Percentiles rank a stretch among this genome's conserved stretches.
These are phyloP conservation scores for Narthecium ossifragum DNA, from an alignment of 106 monocot genomes.

Conservation along the genomic window DNA sequence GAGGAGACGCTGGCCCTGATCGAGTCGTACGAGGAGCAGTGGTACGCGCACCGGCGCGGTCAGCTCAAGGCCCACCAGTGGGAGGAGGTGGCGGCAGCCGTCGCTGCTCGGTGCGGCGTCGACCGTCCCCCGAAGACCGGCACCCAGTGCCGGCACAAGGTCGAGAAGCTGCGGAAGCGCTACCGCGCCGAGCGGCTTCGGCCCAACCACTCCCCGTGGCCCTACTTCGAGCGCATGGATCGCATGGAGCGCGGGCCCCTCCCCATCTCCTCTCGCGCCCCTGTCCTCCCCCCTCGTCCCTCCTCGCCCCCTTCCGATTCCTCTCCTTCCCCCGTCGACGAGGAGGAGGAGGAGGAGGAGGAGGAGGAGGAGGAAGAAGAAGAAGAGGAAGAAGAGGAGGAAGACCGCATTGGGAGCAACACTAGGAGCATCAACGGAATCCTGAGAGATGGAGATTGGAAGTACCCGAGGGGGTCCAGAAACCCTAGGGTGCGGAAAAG, in stretches of 20 bases:
- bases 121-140: neutral
- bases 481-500: conserved; percentile 4
- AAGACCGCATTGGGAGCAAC: neutral
- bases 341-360: too few species aligned
- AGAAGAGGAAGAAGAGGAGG: neutral
- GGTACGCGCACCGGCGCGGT: conserved; percentile 66
- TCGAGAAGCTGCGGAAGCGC: conserved; percentile 11
- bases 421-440: neutral
- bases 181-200: conserved; percentile 14
- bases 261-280: conserved; percentile 4
- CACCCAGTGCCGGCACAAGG: conserved; percentile 13
- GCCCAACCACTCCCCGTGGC: conserved; percentile 5
- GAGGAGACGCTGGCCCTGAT: conserved; percentile 92
- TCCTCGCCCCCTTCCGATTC: neutral
- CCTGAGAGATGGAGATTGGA: too few species aligned
- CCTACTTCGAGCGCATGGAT: conserved; percentile 17
- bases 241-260: conserved; percentile 11
- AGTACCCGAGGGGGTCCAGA: neutral
- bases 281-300: neutral
- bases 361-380: conserved; percentile 8
- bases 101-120: neutral
- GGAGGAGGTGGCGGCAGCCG: conserved; percentile 73
- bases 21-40: conserved; percentile 77
- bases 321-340: neutral
- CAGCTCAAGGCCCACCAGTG: conserved; percentile 84